These are phyloP conservation scores for Anthracocystis panici-leucophaei DNA, from an alignment of 1,284 basidiomycete genomes.

Conservation along the genomic window DNA sequence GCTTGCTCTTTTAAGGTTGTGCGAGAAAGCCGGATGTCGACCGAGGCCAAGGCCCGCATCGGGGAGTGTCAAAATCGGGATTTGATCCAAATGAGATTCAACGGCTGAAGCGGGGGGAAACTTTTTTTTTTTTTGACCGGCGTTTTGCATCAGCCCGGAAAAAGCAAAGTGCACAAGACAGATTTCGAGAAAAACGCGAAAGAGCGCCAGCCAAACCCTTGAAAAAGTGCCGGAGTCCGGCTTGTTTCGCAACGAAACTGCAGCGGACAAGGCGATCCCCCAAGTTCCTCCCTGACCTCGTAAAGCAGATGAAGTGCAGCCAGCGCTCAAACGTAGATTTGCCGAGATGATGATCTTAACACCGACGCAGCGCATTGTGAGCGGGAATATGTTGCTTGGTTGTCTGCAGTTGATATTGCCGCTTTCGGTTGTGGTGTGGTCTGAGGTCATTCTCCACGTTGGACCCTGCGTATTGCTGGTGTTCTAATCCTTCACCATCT, in stretches of 20 bases:
- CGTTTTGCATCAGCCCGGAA: not conserved
- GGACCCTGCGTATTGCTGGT: not conserved
- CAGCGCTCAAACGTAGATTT: not conserved
- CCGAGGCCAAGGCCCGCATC: too few species aligned
- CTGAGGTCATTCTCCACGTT: not conserved
- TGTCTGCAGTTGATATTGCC: constrained; percentile 1
- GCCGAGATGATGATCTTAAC: not conserved
- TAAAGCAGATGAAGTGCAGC: not conserved
- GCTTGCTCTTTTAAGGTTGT: not conserved
- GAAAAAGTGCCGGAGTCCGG: not conserved
- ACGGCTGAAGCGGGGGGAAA: not conserved
- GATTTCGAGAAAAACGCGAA: not conserved
- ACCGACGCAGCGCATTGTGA: not conserved
- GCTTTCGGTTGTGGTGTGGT: not conserved
- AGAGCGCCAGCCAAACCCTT: not conserved
- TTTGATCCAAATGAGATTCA: not conserved
- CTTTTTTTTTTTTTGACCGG: not conserved
- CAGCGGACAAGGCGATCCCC: not conserved
- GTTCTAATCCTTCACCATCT: not conserved
- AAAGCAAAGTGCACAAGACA: not conserved
- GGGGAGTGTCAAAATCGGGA: not conserved
- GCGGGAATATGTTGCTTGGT: constrained; percentile 1
- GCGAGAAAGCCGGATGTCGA: not conserved
- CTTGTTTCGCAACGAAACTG: not conserved
- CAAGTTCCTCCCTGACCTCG: not conserved